These are phyloP conservation scores for Andrographis paniculata DNA, from an alignment of 305 asterid species.

Conservation along the genomic window DNA sequence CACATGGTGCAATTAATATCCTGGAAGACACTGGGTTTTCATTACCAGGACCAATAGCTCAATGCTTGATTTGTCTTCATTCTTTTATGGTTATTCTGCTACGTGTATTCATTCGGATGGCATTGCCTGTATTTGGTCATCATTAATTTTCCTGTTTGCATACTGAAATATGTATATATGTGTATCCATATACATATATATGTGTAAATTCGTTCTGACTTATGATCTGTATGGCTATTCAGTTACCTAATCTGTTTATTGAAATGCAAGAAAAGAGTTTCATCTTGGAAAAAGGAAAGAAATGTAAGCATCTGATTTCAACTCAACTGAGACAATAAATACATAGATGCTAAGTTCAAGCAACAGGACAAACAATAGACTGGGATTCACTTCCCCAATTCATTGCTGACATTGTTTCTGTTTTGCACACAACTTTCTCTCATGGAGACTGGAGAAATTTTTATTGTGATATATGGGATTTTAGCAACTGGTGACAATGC, in stretches of 20 bases:
- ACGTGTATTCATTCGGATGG: too few relatives aligned
- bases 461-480: not conserved
- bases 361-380: not conserved
- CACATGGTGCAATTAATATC: not conserved
- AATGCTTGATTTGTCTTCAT: too few relatives aligned
- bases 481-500: not conserved
- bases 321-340: not conserved
- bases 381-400: not conserved
- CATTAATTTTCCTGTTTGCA: too few relatives aligned
- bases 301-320: not conserved
- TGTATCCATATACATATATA: too few relatives aligned
- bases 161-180: too few relatives aligned
- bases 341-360: not conserved
- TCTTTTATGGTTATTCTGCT: too few relatives aligned
- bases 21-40: not conserved
- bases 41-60: too few relatives aligned
- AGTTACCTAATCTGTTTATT: not conserved
- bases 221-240: too few relatives aligned
- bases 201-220: too few relatives aligned
- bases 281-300: not conserved
- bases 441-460: not conserved
- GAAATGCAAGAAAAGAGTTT: not conserved
- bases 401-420: not conserved
- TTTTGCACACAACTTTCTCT: not conserved
- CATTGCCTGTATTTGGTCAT: too few relatives aligned